These are phyloP conservation scores for Lichenothelia convexa DNA, from an alignment of 495 filamentous ascomycete genomes.

Conservation along the genomic window DNA sequence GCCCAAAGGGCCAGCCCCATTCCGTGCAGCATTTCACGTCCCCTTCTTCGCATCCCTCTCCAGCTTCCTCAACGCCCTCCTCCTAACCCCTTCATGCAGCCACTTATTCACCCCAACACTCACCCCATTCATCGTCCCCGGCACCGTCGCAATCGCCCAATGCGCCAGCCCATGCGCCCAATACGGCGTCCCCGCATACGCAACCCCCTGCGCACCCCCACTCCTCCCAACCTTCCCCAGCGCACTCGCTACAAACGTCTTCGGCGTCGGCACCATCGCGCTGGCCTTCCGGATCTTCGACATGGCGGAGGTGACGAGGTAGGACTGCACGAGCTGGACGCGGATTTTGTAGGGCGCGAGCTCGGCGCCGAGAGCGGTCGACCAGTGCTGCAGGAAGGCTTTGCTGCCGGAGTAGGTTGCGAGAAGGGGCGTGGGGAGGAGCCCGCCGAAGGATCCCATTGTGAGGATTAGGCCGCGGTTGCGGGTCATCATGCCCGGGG, in stretches of 20 bases:
- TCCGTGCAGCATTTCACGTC: no score
- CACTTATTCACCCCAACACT: conserved; percentile 49
- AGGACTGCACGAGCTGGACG: conserved; percentile 72
- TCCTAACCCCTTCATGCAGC: conserved; percentile 76
- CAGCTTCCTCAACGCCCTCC: conserved; percentile 73
- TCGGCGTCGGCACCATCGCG: conserved; percentile 60
- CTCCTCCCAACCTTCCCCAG: conserved; percentile 66
- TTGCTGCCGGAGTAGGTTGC: conserved; percentile 97
- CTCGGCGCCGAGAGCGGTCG: conserved; percentile 66
- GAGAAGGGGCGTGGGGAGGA: conserved; percentile 76
- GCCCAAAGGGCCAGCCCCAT: no score
- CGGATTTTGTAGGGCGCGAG: conserved; percentile 59
- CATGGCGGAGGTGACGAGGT: conserved; percentile 91
- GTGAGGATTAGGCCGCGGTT: conserved; percentile 81
- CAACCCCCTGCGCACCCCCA: conserved; percentile 53
- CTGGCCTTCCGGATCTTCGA: conserved; percentile 73
- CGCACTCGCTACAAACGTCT: conserved; percentile 59
- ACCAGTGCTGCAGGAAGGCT: conserved; percentile 97
- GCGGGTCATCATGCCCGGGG: conserved; percentile 66
- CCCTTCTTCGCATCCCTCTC: conserved; percentile 61
- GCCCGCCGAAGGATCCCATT: conserved; percentile 89
- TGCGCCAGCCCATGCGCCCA: conserved; percentile 84
- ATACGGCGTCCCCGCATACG: conserved; percentile 74
- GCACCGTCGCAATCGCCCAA: conserved; percentile 56
- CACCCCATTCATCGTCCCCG: conserved; percentile 44